Conservation (phyloP, 2,329 filamentous ascomycete species). For the Tolypocladium cylindrosporum region DNA sequence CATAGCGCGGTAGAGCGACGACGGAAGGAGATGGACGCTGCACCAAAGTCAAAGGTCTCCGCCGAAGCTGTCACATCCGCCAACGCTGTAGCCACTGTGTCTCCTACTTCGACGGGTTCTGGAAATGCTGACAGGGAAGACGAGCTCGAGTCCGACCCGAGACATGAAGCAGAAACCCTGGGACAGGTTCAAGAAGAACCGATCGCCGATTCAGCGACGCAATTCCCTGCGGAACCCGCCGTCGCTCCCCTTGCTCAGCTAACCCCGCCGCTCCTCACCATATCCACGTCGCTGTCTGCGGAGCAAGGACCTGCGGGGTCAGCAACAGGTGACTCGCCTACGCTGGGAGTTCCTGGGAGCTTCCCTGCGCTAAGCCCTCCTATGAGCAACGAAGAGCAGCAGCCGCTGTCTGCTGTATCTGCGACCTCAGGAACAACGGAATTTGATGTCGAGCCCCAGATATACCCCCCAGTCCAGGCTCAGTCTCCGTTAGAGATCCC, state of each 20-base stretch:
- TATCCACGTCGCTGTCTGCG: constrained; percentile 4
- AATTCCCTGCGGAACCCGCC: not conserved
- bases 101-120: constrained; percentile 2
- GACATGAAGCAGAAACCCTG: not conserved
- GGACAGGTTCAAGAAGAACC: not conserved
- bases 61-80: constrained; percentile 4
- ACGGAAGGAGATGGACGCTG: constrained; percentile 38
- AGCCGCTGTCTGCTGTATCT: constrained; percentile 50
- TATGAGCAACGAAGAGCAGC: constrained; percentile 34
- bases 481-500: constrained; percentile 13
- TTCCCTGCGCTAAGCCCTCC: constrained; percentile 37
- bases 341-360: constrained; percentile 55
- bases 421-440: constrained; percentile 53
- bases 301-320: constrained; percentile 2
- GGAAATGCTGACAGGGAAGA: not conserved
- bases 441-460: constrained; percentile 65
- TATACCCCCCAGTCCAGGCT: constrained; percentile 35
- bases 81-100: not conserved
- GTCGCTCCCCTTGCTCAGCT: not conserved
- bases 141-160: not conserved
- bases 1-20: constrained; percentile 42
- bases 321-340: constrained; percentile 43
- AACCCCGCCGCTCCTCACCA: constrained; percentile 2
- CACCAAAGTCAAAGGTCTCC: constrained; percentile 30
- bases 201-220: not conserved